Evolutionary conservation across 768 basidiomycete species (phyloP).

Genomic region (Phlegmacium glaucopus): DNA sequence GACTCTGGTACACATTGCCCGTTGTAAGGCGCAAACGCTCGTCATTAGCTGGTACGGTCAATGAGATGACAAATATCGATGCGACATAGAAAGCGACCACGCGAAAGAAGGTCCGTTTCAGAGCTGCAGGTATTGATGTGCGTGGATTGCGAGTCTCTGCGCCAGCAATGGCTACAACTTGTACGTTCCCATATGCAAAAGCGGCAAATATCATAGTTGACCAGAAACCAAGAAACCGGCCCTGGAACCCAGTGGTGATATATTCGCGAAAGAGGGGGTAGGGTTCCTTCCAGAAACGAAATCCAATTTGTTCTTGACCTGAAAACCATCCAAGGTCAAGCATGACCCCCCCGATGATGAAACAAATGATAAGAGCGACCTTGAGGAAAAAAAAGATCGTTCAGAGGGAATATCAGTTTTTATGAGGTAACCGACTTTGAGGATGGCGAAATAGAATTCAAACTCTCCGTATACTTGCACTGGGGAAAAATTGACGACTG

Average conservation of each 20-base stretch:
- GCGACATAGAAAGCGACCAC: slow-evolving; percentile 43
- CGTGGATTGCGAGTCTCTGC: slow-evolving; percentile 66
- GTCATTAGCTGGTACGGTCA: slow-evolving; percentile 66
- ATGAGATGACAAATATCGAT: slow-evolving; percentile 59
- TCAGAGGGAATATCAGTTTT: neutral
- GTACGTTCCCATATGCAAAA: slow-evolving; percentile 67
- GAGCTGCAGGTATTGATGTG: slow-evolving; percentile 61
- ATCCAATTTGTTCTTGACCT: slow-evolving; percentile 38
- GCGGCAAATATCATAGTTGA: slow-evolving; percentile 37
- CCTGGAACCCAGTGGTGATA: slow-evolving; percentile 29
- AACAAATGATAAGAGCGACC: slow-evolving; percentile 39
- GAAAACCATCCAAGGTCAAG: slow-evolving; percentile 52
- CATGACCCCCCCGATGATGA: slow-evolving; percentile 34
- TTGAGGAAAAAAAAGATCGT: slow-evolving; percentile 26
- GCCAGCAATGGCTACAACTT: slow-evolving; percentile 37
- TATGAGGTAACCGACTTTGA: slow-evolving; percentile 16
- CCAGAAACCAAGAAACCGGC: slow-evolving; percentile 50
- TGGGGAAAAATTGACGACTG: slow-evolving; percentile 34
- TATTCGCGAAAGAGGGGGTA: slow-evolving; percentile 26
- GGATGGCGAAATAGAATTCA: slow-evolving; percentile 52
- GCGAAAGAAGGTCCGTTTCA: slow-evolving; percentile 48
- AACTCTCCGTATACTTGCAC: slow-evolving; percentile 49
- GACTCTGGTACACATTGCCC: slow-evolving; percentile 51
- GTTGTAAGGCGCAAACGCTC: slow-evolving; percentile 21
- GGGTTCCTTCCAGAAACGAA: slow-evolving; percentile 42